phyloP scores from a whole-genome alignment of 1,139 yeast species.

The Hyphopichia wangnamkhiaoensis region DNA sequence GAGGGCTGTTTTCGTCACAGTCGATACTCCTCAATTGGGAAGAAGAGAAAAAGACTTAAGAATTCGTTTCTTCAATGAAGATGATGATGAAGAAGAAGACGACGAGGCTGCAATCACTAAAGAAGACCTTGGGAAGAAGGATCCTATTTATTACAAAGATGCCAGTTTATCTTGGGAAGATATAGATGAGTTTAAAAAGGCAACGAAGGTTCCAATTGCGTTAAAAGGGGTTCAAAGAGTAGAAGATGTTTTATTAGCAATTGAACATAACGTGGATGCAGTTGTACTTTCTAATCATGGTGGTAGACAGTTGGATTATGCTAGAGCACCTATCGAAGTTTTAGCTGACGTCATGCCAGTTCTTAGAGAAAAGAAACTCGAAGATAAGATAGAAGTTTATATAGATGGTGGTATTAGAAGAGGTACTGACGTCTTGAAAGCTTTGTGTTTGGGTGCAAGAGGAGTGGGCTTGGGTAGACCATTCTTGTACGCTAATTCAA shows the following conservation, averaged over 20 bases:
- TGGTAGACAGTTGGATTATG: constrained; percentile 54
- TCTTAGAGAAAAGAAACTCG: constrained; percentile 34
- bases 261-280: constrained; percentile 47
- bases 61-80: constrained; percentile 13
- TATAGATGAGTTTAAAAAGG: constrained; percentile 17
- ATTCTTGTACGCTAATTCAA: constrained; percentile 48
- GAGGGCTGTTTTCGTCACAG: constrained; percentile 29
- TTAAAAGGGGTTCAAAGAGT: constrained; percentile 55
- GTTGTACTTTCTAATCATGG: constrained; percentile 58
- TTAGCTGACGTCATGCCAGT: constrained; percentile 47
- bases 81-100: constrained; percentile 5
- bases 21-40: constrained; percentile 27
- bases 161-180: constrained; percentile 21
- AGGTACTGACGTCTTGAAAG: constrained; percentile 56
- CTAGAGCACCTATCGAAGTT: constrained; percentile 50
- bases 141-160: constrained; percentile 10
- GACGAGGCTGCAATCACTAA: no score
- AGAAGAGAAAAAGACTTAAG: constrained; percentile 27
- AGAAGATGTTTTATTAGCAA: constrained; percentile 52
- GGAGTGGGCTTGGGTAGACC: constrained; percentile 58
- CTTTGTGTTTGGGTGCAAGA: constrained; percentile 57
- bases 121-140: constrained; percentile 3
- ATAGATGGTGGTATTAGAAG: constrained; percentile 59
- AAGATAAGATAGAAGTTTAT: constrained; percentile 42
- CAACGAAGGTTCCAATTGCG: constrained; percentile 34